Evolutionary conservation across 352 stramenopile genomes (phyloP).

Genomic region (Pythium rishiriense): DNA sequence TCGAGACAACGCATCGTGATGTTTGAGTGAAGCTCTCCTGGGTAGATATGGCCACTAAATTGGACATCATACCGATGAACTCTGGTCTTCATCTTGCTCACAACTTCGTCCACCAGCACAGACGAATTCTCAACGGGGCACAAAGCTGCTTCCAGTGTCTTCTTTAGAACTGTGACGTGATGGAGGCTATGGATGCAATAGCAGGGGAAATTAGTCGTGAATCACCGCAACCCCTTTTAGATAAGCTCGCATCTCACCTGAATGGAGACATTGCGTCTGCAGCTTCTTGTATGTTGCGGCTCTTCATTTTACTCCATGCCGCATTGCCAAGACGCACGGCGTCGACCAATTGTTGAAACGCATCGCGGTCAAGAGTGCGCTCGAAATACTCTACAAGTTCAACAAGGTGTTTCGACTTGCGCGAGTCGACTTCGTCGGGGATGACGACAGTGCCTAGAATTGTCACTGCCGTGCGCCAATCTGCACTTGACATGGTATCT

Average conservation of each 20-base stretch:
- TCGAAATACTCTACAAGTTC: not conserved
- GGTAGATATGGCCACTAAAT: slow-evolving; percentile 12
- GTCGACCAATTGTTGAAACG: slow-evolving; percentile 25
- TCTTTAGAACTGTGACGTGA: slow-evolving; percentile 10
- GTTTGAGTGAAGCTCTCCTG: slow-evolving; percentile 3
- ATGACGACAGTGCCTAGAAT: not conserved
- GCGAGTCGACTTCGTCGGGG: slow-evolving; percentile 9
- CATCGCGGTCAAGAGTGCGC: slow-evolving; percentile 17
- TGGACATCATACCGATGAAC: slow-evolving; percentile 14
- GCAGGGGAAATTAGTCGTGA: not conserved
- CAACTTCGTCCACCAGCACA: slow-evolving; percentile 3
- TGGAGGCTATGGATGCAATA: not conserved
- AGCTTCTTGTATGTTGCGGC: not conserved
- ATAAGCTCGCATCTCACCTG: not conserved
- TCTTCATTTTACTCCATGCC: not conserved
- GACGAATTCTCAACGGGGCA: not conserved
- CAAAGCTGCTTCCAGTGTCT: slow-evolving; percentile 5
- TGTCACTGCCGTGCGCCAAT: slow-evolving; percentile 14
- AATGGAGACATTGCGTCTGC: not conserved
- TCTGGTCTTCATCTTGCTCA: slow-evolving; percentile 24
- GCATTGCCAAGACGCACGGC: not conserved
- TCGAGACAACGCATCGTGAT: not conserved
- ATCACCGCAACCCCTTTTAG: too few species aligned
- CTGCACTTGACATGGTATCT: not conserved
- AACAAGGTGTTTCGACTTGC: not conserved